Percentiles rank a stretch among this genome's conserved stretches.
These are phyloP conservation scores for Crithidia expoeki DNA, from an alignment of 208 protist species.

Conservation along the genomic window DNA sequence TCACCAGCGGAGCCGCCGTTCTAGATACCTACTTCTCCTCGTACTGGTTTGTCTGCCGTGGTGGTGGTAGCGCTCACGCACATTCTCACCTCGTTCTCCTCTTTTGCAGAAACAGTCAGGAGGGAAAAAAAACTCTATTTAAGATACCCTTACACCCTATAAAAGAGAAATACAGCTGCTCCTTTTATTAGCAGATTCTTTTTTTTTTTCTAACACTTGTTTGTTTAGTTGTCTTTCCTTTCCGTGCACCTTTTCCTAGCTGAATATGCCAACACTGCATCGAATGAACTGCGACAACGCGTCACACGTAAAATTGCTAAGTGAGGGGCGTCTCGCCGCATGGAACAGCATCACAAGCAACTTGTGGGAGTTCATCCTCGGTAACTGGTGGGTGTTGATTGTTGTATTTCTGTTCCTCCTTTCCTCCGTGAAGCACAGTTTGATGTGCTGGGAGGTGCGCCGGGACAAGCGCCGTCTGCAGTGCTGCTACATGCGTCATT, in stretches of 20 bases:
- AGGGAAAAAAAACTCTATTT: too few relatives aligned
- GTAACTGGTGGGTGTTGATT: slow-evolving; percentile 30
- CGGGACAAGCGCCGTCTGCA: slow-evolving; percentile 25
- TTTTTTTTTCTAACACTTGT: background rate
- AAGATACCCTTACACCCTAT: too few relatives aligned
- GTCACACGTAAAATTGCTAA: background rate
- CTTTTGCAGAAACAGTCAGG: too few relatives aligned
- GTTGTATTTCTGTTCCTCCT: slow-evolving; percentile 19
- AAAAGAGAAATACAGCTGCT: too few relatives aligned
- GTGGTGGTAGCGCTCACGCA: too few relatives aligned
- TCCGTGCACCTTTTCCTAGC: background rate
- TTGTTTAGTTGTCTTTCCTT: background rate
- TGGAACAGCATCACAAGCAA: background rate
- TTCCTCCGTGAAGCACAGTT: slow-evolving; percentile 16
- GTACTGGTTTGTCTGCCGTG: too few relatives aligned
- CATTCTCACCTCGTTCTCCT: too few relatives aligned
- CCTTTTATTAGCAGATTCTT: too few relatives aligned
- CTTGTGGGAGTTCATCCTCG: slow-evolving; percentile 14
- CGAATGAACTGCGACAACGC: background rate
- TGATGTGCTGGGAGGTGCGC: slow-evolving; percentile 34
- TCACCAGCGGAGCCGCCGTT: background rate
- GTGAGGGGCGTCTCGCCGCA: background rate
- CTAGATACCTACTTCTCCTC: too few relatives aligned
- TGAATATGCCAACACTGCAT: background rate
- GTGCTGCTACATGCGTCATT: slow-evolving; percentile 30